Percentiles rank a stretch among this genome's conserved stretches.
phyloP scores from a whole-genome alignment of 768 basidiomycete genomes.

The Pisolithus microcarpus region DNA sequence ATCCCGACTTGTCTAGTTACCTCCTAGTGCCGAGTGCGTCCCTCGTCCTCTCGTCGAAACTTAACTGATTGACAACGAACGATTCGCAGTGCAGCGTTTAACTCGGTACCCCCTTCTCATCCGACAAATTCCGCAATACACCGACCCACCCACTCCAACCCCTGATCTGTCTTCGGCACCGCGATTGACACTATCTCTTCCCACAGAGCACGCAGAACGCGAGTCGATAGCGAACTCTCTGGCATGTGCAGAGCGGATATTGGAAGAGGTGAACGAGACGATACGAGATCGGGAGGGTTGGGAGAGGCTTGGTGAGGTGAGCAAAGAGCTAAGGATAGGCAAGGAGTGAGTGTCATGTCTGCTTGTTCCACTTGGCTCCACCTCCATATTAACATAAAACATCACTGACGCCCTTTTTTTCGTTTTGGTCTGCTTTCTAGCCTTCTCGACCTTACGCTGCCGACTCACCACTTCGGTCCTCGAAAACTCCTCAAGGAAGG shows the following conservation, averaged over 20 bases:
- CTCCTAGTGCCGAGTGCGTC: constrained; percentile 81
- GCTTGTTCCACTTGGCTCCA: neutral
- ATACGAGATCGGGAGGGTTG: constrained; percentile 78
- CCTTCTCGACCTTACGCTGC: no score
- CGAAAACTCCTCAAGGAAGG: no score
- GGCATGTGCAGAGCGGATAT: constrained; percentile 60
- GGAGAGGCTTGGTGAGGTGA: constrained; percentile 68
- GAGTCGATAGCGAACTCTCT: constrained; percentile 48
- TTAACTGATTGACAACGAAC: neutral
- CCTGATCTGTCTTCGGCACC: constrained; percentile 1
- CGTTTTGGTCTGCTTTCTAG: no score
- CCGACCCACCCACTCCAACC: constrained; percentile 39
- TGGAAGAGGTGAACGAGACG: constrained; percentile 80
- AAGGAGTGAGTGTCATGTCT: constrained; percentile 62
- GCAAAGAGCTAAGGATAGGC: constrained; percentile 81
- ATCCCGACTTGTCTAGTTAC: constrained; percentile 85
- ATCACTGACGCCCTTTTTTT: no score
- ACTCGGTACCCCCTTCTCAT: constrained; percentile 91
- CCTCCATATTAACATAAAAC: no score
- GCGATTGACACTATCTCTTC: neutral
- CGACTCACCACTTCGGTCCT: no score
- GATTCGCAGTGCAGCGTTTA: constrained; percentile 77
- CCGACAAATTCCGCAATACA: constrained; percentile 78
- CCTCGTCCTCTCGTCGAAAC: neutral
- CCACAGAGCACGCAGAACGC: constrained; percentile 40